These are phyloP conservation scores for Apiospora hydei DNA, from an alignment of 2,329 filamentous ascomycete species.

Conservation along the genomic window DNA sequence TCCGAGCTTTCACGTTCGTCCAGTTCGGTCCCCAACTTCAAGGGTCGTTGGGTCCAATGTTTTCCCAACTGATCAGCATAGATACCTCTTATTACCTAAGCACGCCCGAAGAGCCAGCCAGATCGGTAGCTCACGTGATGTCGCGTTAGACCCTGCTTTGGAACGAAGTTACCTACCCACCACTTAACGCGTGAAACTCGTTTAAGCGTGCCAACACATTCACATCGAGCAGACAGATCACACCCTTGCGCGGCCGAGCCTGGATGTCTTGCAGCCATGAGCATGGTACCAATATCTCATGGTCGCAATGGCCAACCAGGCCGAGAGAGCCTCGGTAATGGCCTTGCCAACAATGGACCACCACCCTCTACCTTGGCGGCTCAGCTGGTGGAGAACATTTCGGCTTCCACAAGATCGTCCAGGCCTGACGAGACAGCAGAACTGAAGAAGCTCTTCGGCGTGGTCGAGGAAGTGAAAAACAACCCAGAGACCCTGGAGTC, in stretches of 20 bases:
- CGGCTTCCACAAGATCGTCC: slow-evolving; percentile 67
- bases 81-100: background rate
- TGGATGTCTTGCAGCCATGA: slow-evolving; percentile 11
- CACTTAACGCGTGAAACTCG: slow-evolving; percentile 15
- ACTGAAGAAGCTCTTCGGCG: slow-evolving; percentile 72
- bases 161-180: background rate
- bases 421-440: slow-evolving; percentile 74
- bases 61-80: background rate
- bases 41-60: background rate
- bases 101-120: background rate
- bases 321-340: slow-evolving; percentile 36
- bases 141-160: slow-evolving; percentile 5
- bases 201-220: background rate
- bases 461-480: slow-evolving; percentile 63
- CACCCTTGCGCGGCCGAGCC: background rate
- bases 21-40: background rate
- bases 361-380: slow-evolving; percentile 86
- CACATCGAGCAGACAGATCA: background rate
- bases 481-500: slow-evolving; percentile 63
- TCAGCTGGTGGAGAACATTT: slow-evolving; percentile 83
- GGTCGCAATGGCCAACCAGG: slow-evolving; percentile 36
- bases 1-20: background rate
- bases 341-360: slow-evolving; percentile 40
- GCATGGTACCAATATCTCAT: slow-evolving; percentile 43
- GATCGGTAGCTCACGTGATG: background rate